Conservation (phyloP, 2,329 filamentous ascomycete species). For the Myrmaecium sp. region DNA sequence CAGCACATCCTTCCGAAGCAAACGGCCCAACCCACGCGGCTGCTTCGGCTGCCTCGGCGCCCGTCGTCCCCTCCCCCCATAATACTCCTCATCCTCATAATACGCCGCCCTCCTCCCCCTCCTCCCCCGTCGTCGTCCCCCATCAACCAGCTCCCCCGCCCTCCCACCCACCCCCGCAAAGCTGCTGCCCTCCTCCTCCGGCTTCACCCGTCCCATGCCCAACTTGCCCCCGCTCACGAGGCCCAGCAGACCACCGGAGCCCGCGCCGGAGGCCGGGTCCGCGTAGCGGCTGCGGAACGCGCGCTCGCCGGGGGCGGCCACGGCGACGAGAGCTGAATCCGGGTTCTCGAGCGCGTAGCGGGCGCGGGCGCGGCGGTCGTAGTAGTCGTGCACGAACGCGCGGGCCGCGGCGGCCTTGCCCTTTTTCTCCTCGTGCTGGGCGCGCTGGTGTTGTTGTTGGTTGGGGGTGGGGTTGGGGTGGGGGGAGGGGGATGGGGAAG, state of each 20-base stretch:
- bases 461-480: too few relatives aligned
- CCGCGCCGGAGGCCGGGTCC: constrained; percentile 35
- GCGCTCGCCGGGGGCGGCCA: too few relatives aligned
- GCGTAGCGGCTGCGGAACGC: constrained; percentile 31
- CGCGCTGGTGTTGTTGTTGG: not conserved
- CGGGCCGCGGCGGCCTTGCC: constrained; percentile 16
- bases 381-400: constrained; percentile 30
- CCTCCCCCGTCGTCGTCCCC: not conserved
- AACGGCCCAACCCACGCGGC: too few relatives aligned
- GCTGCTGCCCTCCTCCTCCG: not conserved
- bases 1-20: constrained; percentile 8
- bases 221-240: constrained; percentile 30
- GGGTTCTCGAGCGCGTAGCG: constrained; percentile 26
- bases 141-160: not conserved
- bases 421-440: constrained; percentile 9
- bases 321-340: constrained; percentile 19
- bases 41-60: not conserved
- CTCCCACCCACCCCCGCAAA: too few relatives aligned
- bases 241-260: constrained; percentile 29
- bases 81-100: too few relatives aligned
- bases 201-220: not conserved
- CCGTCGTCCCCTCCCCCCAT: not conserved
- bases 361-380: constrained; percentile 32
- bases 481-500: too few relatives aligned
- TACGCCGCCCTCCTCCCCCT: not conserved